Base-by-base conservation (phyloP, 495 filamentous ascomycete species). In the Aspergillus panamensis region DNA sequence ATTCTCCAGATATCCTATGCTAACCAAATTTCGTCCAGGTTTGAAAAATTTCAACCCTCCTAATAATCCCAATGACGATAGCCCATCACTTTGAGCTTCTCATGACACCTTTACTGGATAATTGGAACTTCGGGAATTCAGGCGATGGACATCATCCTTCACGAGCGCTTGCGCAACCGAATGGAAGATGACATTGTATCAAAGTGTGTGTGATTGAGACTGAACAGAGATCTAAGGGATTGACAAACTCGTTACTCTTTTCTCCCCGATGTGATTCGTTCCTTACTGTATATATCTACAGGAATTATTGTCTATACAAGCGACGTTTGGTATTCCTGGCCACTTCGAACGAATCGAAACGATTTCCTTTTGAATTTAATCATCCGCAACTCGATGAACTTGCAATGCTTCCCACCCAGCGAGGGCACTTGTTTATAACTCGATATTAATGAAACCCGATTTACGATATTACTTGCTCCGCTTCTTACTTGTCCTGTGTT, bases 151-250 rank as follows among this genome's bases (percentile, higher is more conserved):
- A 66, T 63, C 69, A 73, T 76, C 71, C 71, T 62, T 68, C 53
- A 52, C 8, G 53, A 12, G 49, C 57, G n/a, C 32, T 31, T 51
- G 21, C 50, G 48, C 48, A 47, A 49, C 51, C 59, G 57, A 67
- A 72, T 69, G 72, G 72, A 75, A 75, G 72, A 62, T 66, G 63
- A 70, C 61, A 63, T 64, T 52, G 47, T 48, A 49, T 31, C 14
- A n/a, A 33, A 40, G 57, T 42, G 69, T 73, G 66, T 40, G 58
- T 76, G 76, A 75, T 66, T 75, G 75, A 75, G 72, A 69, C 66
- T 66, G 76, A 79, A 79, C 76, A 78, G 76, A 79, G 65, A 79
- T 79, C 74, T 67, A 58, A 77, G 74, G 67, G 69, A 68, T 59
- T 61, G 12, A 31, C 17, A 43, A 57, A 53, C 43, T 48, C 43